phyloP scores from a whole-genome alignment of 208 protist species.

The Wallacemonas sp. region DNA sequence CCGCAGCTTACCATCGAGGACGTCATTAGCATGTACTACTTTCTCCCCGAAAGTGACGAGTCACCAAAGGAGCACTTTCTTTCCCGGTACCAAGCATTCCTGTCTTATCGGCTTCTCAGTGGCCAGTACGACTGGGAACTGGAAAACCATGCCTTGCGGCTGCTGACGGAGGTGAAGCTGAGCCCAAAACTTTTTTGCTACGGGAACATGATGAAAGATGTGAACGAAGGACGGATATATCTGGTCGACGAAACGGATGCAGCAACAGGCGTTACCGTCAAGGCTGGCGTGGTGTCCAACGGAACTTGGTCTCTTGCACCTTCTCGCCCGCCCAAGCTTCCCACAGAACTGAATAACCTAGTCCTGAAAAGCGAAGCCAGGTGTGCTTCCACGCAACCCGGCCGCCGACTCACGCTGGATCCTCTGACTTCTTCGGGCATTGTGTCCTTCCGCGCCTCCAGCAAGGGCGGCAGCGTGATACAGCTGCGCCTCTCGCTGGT shows the following conservation, averaged over 20 bases:
- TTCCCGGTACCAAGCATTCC: conserved; percentile 28
- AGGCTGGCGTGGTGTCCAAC: conserved; percentile 23
- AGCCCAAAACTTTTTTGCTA: conserved; percentile 49
- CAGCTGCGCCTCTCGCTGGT: conserved; percentile 36
- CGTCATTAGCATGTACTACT: conserved; percentile 48
- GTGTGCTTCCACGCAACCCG: neutral
- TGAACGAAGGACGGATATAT: neutral
- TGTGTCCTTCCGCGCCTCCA: conserved; percentile 7
- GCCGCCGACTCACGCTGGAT: neutral
- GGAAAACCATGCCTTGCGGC: conserved; percentile 36
- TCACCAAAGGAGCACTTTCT: conserved; percentile 47
- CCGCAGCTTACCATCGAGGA: conserved; percentile 43
- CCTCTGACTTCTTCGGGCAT: neutral
- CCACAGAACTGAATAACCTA: neutral
- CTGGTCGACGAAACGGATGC: neutral
- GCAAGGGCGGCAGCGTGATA: neutral
- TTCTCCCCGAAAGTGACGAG: conserved; percentile 39
- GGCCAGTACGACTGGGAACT: conserved; percentile 24
- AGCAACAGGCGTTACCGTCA: conserved; percentile 9
- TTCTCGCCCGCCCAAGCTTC: neutral
- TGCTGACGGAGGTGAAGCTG: conserved; percentile 42
- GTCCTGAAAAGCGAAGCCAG: neutral
- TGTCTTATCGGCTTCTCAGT: conserved; percentile 40
- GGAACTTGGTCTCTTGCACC: conserved; percentile 33
- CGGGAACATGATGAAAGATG: conserved; percentile 43